Conservation (phyloP, 805 yeast species). For the Ogataea henricii region DNA sequence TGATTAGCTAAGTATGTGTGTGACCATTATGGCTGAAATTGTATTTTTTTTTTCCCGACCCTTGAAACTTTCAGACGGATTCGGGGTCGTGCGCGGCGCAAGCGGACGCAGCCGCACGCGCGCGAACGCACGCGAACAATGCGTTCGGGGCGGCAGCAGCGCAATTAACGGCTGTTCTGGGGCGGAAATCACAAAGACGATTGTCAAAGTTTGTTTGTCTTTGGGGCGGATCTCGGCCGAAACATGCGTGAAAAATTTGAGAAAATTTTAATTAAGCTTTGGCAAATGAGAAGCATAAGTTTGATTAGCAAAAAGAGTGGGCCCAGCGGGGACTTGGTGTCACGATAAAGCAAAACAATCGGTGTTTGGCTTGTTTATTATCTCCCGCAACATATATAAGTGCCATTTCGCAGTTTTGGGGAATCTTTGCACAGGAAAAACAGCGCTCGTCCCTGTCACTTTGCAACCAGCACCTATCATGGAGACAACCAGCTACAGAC, state of each 20-base stretch:
- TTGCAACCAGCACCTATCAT: too few relatives aligned
- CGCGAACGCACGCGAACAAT: too few relatives aligned
- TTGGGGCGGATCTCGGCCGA: conserved; percentile 6
- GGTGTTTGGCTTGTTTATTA: too few relatives aligned
- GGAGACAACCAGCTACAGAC: not conserved
- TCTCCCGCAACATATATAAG: too few relatives aligned
- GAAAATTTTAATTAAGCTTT: not conserved
- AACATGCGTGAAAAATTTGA: not conserved
- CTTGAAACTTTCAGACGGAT: too few relatives aligned
- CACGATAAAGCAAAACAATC: not conserved
- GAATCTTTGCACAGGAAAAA: too few relatives aligned
- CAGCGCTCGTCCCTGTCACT: too few relatives aligned
- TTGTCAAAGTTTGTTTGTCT: not conserved
- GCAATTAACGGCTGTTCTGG: not conserved
- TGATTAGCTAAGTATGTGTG: too few relatives aligned
- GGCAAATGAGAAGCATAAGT: not conserved
- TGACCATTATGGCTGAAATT: too few relatives aligned
- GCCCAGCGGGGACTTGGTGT: not conserved
- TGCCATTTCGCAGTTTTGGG: too few relatives aligned
- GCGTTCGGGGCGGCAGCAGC: not conserved
- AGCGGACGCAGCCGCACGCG: too few relatives aligned
- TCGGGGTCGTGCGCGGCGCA: conserved; percentile 1
- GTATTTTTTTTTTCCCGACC: too few relatives aligned
- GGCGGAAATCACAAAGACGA: not conserved
- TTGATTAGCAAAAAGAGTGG: not conserved